Base-by-base conservation (phyloP, 2,329 filamentous ascomycete genomes). In the Zarea fungicola region DNA sequence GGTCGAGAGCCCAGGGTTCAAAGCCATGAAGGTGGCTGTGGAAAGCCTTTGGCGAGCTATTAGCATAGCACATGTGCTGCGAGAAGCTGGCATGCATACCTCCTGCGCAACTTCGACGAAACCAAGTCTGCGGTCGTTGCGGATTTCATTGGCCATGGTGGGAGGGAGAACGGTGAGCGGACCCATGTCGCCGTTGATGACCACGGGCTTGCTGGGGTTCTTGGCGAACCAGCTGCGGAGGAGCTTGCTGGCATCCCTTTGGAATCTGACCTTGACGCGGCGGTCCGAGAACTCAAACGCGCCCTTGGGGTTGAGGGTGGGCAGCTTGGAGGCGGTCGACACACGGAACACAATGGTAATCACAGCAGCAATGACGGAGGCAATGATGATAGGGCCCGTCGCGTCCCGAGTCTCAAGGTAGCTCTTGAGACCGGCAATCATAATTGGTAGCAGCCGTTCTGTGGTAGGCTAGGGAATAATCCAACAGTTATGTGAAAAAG, bases 101-200 rank as follows among this genome's bases (percentile, higher is more conserved):
- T 42, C 36, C 21, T 34, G 25, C 10, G 49, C 47, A 1, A 54
- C 42, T 7, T 54, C 26, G 10, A 28, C 29, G 26, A 60, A 55
- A 42, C 48, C 47, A 7, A 60, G 50, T 7, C 50, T 49, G 5
- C 44, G 40, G 6, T 59, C 53, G 18, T 60, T 59, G 9, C 58
- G 56, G 13, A 60, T 56, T 2, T 57, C 55, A 26, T 58, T 42
- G 9, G 50, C 35, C 25, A 58, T 52, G 10, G 21, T 37, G 4
- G 49, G 19, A 1, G 58, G 59, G 1, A 61, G 49, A 23, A 60
- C 40, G 4, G 53, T 51, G 8, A 54, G 23, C 10, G 53, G 48
- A 3, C 58, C 59, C 18, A 51, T 42, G 28, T 60, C 55, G 10
- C 54, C 35, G 29, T 49, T 28, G 21, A 49, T 29, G 16, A 42